Conservation (phyloP, 2,329 filamentous ascomycete species). For the Clathrospora elynae region DNA sequence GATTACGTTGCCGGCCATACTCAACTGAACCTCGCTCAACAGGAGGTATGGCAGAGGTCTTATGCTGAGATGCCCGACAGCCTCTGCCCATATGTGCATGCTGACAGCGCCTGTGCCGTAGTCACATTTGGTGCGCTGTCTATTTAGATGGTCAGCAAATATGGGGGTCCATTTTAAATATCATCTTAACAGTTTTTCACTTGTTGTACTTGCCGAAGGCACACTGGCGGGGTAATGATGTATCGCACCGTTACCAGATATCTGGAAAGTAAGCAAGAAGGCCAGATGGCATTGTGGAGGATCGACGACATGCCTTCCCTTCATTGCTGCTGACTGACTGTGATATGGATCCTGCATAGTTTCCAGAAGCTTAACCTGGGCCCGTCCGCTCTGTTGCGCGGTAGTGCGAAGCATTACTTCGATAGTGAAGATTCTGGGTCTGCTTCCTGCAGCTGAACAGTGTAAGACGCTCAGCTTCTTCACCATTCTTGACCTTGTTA, state of each 20-base stretch:
- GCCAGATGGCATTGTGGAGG: not conserved
- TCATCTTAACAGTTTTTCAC: not conserved
- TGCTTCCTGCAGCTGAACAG: no score
- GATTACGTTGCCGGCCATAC: slow-evolving; percentile 29
- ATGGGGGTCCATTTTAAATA: not conserved
- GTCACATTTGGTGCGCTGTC: slow-evolving; percentile 4
- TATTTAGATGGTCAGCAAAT: slow-evolving; percentile 11
- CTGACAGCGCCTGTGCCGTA: slow-evolving; percentile 3
- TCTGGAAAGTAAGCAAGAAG: not conserved
- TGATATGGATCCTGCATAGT: not conserved
- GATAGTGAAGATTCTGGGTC: no score
- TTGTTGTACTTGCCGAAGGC: slow-evolving; percentile 1
- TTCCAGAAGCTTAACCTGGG: not conserved
- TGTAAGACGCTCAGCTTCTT: no score
- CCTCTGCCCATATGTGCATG: not conserved
- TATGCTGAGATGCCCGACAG: slow-evolving; percentile 1
- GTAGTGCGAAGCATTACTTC: no score
- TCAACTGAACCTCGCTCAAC: slow-evolving; percentile 1
- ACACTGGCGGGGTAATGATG: slow-evolving; percentile 1
- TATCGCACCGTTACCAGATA: not conserved
- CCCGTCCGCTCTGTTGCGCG: not conserved
- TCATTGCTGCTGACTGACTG: slow-evolving; percentile 1
- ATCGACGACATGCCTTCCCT: not conserved
- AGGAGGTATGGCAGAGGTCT: not conserved
- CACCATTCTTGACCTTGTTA: no score